Evolutionary conservation across 2,329 filamentous ascomycete species (phyloP).

Genomic region (Epichloe gansuensis): DNA sequence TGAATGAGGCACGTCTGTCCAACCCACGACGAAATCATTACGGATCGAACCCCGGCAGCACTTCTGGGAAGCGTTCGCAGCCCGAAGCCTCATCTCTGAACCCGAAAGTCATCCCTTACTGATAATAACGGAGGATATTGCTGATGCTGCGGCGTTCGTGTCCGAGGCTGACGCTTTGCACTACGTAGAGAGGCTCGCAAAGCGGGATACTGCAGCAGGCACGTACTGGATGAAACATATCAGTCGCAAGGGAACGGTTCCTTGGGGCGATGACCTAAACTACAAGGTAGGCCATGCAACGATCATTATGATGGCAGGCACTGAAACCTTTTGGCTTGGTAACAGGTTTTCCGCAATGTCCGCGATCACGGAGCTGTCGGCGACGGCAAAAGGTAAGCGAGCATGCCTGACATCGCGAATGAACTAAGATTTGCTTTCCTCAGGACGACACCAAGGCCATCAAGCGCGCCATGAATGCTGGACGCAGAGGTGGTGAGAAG

Average conservation of each 20-base stretch:
- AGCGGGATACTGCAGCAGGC: not conserved
- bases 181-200: not conserved
- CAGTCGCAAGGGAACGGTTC: slow-evolving; percentile 1
- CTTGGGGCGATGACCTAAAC: slow-evolving; percentile 8
- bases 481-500: too few species aligned
- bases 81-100: too few species aligned
- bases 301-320: too few species aligned
- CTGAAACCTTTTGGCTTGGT: too few species aligned
- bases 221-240: not conserved
- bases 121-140: not conserved
- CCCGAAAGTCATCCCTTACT: not conserved
- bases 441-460: too few species aligned
- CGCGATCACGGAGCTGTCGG: too few species aligned
- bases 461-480: too few species aligned
- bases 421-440: too few species aligned
- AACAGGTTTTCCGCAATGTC: too few species aligned
- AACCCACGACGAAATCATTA: not conserved
- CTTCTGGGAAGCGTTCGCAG: not conserved
- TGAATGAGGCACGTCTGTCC: not conserved
- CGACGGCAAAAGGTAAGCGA: too few species aligned
- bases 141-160: not conserved
- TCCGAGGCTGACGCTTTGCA: not conserved
- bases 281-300: not conserved
- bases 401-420: too few species aligned
- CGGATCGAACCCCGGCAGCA: not conserved